Evolutionary conservation across 179 eudicot species (phyloP).

Genomic region (Beta corolliflora): DNA sequence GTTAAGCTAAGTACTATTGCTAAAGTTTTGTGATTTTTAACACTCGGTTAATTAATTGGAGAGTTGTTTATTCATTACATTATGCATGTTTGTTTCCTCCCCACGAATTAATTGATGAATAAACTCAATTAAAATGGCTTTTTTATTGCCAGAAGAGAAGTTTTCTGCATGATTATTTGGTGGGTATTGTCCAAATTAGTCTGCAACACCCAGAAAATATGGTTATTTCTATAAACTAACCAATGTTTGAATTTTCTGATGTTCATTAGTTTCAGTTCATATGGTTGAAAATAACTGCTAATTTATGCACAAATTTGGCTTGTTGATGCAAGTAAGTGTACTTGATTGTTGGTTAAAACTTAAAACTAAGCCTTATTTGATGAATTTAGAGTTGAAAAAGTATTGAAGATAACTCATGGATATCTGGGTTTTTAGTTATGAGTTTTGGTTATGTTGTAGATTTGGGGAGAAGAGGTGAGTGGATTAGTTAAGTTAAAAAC

Average conservation of each 20-base stretch:
- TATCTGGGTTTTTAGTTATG: too few relatives aligned
- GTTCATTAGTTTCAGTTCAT: neutral
- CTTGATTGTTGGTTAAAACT: neutral
- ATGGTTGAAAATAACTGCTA: neutral
- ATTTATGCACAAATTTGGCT: neutral
- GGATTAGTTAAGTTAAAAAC: too few relatives aligned
- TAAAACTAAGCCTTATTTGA: neutral
- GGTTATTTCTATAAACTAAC: neutral
- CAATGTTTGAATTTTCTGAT: neutral
- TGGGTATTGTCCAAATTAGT: neutral
- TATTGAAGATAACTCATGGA: too few relatives aligned
- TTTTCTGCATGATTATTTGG: neutral
- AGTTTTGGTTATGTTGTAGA: neutral
- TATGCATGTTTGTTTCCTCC: neutral
- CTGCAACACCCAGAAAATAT: neutral
- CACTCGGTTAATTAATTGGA: neutral
- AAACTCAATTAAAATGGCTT: neutral
- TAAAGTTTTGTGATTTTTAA: neutral
- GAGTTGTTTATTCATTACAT: neutral
- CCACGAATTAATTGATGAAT: conserved; percentile 11
- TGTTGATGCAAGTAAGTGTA: neutral
- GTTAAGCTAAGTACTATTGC: neutral
- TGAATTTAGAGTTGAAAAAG: neutral
- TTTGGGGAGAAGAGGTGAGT: too few relatives aligned
- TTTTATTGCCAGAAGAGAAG: neutral